These are phyloP conservation scores for Elsinoe batatas DNA, from an alignment of 2,329 filamentous ascomycete species.

Conservation along the genomic window DNA sequence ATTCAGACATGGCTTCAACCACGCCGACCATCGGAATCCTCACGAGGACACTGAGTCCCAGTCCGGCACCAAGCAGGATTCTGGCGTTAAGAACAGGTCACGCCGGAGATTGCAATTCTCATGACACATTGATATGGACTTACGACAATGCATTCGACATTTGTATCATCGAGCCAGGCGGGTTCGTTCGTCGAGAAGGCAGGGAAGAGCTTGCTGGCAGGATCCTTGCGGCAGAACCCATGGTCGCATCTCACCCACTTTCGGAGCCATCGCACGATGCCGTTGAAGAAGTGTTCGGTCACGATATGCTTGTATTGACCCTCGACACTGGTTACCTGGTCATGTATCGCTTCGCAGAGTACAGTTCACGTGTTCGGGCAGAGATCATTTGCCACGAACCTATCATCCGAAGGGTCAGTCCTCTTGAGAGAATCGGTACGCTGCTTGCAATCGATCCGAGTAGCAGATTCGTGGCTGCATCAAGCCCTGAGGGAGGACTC, in stretches of 20 bases:
- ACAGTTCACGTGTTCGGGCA: constrained; percentile 24
- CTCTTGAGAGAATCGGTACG: constrained; percentile 49
- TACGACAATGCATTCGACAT: constrained; percentile 54
- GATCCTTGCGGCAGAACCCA: constrained; percentile 10
- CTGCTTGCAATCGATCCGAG: constrained; percentile 70
- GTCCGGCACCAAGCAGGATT: constrained; percentile 65
- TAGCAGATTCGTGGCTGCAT: constrained; percentile 54
- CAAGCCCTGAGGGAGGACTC: constrained; percentile 52
- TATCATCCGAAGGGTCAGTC: constrained; percentile 46
- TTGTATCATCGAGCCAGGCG: not conserved
- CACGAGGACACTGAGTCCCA: constrained; percentile 66
- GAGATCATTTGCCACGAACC: constrained; percentile 33
- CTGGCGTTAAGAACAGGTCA: constrained; percentile 56
- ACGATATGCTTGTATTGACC: constrained; percentile 63
- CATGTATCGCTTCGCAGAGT: constrained; percentile 50
- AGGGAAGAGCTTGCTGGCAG: not conserved
- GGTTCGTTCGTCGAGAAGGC: not conserved
- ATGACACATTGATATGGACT: constrained; percentile 80
- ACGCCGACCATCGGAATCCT: constrained; percentile 53
- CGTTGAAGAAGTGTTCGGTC: not conserved
- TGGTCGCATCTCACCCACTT: not conserved
- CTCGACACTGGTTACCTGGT: constrained; percentile 63
- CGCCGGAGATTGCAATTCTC: constrained; percentile 15
- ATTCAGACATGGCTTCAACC: not conserved
- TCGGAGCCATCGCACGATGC: not conserved